Evolutionary conservation across 83 land plant genomes (phyloP).

Genomic region (Isoetes engelmannii): DNA sequence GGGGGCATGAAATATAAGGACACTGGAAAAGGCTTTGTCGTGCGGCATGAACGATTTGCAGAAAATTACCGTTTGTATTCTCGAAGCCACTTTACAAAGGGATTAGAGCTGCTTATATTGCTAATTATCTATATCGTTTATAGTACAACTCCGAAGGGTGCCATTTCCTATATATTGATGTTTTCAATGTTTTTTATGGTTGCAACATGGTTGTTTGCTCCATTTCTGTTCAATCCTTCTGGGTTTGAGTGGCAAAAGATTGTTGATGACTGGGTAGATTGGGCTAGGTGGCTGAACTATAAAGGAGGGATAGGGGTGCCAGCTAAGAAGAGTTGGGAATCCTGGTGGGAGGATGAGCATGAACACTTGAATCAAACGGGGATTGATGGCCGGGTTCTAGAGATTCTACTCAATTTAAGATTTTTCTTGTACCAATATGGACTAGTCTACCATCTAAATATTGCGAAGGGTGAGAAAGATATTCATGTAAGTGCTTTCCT

Average conservation of each 20-base stretch:
- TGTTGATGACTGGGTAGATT: slow-evolving; percentile 55
- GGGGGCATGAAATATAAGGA: neutral
- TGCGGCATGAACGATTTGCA: neutral
- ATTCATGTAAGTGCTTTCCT: slow-evolving; percentile 32
- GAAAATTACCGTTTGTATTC: slow-evolving; percentile 55
- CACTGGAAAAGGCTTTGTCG: neutral
- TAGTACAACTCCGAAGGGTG: slow-evolving; percentile 37
- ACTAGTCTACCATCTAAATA: slow-evolving; percentile 54
- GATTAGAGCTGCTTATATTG: slow-evolving; percentile 58
- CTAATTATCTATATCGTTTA: slow-evolving; percentile 54
- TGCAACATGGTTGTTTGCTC: slow-evolving; percentile 24
- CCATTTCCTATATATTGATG: slow-evolving; percentile 50
- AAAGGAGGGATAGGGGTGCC: slow-evolving; percentile 69
- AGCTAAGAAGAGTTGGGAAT: slow-evolving; percentile 75
- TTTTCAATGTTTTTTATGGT: slow-evolving; percentile 79
- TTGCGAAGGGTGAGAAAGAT: slow-evolving; percentile 36
- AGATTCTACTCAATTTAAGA: slow-evolving; percentile 44
- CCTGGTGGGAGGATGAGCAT: slow-evolving; percentile 84
- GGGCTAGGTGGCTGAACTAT: slow-evolving; percentile 72
- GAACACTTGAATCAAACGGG: slow-evolving; percentile 62
- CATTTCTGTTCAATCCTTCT: slow-evolving; percentile 23
- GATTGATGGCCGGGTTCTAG: slow-evolving; percentile 38
- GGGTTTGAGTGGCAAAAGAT: slow-evolving; percentile 36
- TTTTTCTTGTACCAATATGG: slow-evolving; percentile 76
- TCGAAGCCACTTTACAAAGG: slow-evolving; percentile 56